Evolutionary conservation across 2,329 filamentous ascomycete genomes (phyloP).

Genomic region (Anthostomella pinea): DNA sequence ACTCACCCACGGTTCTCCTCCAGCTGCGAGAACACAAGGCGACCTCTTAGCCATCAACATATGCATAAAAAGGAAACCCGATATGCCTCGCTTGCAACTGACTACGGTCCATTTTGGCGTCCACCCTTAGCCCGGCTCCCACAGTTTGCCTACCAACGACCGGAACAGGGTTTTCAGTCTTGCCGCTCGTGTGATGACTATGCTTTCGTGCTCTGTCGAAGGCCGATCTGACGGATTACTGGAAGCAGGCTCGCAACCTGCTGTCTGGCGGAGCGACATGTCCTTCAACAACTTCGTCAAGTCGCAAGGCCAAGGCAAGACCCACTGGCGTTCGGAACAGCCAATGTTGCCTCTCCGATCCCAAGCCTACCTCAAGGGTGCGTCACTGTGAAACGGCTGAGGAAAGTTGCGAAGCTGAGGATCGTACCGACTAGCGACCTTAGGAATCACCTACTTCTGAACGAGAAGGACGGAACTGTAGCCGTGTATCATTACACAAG

Average conservation of each 20-base stretch:
- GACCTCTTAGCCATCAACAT: slow-evolving; percentile 2
- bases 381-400: slow-evolving; percentile 24
- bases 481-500: slow-evolving; percentile 31
- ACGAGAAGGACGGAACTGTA: slow-evolving; percentile 23
- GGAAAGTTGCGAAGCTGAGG: slow-evolving; percentile 22
- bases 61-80: not conserved
- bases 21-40: slow-evolving; percentile 3
- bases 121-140: not conserved
- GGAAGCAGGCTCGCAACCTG: slow-evolving; percentile 1
- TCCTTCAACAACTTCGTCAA: slow-evolving; percentile 1
- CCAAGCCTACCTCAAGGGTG: slow-evolving; percentile 14
- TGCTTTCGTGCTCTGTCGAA: slow-evolving; percentile 3
- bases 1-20: not conserved
- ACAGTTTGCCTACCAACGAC: slow-evolving; percentile 2
- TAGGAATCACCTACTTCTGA: slow-evolving; percentile 28
- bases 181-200: slow-evolving; percentile 3
- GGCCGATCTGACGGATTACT: slow-evolving; percentile 1
- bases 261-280: not conserved
- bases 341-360: slow-evolving; percentile 19
- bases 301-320: not conserved
- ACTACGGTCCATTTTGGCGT: slow-evolving; percentile 1
- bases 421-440: slow-evolving; percentile 28
- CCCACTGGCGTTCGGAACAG: slow-evolving; percentile 16
- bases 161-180: slow-evolving; percentile 8
- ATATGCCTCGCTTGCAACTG: slow-evolving; percentile 1